phyloP scores from a whole-genome alignment of 2,329 filamentous ascomycete species.

The Trichoderma koningii region DNA sequence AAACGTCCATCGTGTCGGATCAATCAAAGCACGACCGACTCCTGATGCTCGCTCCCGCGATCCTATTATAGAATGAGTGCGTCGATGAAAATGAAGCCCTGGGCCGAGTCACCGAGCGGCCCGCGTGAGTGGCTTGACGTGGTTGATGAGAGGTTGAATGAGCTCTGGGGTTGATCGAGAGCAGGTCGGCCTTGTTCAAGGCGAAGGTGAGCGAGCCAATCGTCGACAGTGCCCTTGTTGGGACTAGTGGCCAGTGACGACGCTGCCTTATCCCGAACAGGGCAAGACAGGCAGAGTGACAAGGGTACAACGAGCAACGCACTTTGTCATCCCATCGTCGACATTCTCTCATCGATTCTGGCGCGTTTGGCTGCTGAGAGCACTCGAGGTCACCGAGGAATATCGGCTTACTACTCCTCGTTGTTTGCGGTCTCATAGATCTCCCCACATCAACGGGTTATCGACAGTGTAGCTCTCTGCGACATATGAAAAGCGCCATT shows the following conservation, averaged over 20 bases:
- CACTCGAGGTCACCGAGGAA: neutral
- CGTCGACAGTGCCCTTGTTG: constrained; percentile 9
- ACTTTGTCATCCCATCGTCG: neutral
- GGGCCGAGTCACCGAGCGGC: constrained; percentile 16
- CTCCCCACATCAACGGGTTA: neutral
- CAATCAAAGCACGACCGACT: neutral
- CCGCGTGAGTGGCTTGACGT: constrained; percentile 21
- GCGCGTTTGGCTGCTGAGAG: neutral
- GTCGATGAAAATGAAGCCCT: constrained; percentile 13
- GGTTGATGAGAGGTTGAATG: constrained; percentile 15
- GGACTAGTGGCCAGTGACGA: neutral
- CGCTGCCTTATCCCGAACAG: neutral
- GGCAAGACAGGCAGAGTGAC: neutral
- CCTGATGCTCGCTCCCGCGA: constrained; percentile 14
- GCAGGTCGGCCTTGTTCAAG: neutral
- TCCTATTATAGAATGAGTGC: constrained; percentile 20
- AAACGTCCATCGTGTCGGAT: constrained; percentile 22
- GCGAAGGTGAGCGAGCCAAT: constrained; percentile 3
- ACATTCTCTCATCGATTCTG: neutral
- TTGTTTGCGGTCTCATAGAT: neutral
- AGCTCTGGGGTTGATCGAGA: constrained; percentile 4
- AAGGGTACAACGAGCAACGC: neutral
- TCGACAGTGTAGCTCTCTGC: neutral
- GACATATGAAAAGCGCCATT: neutral
- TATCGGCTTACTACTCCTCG: neutral